Evolutionary conservation across 2,329 filamentous ascomycete genomes (phyloP).

Genomic region (Gyromitra esculenta): DNA sequence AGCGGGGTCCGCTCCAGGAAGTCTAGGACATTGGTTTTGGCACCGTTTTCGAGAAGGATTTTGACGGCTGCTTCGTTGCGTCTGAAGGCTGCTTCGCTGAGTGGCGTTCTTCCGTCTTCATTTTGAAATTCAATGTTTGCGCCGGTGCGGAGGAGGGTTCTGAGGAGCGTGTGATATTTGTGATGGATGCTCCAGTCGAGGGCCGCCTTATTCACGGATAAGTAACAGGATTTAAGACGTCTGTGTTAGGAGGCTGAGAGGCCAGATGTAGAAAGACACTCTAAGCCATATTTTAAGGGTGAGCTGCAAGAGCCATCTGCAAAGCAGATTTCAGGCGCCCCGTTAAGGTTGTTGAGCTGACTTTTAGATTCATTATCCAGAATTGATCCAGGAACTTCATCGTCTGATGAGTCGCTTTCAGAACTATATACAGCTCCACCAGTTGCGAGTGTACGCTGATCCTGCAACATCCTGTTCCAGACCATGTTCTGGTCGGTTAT

Average conservation of each 20-base stretch:
- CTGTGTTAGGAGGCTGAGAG: background rate
- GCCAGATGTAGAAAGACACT: no score
- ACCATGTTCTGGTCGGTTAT: background rate
- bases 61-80: background rate
- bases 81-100: background rate
- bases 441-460: background rate
- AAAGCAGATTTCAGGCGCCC: no score
- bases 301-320: no score
- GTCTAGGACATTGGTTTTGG: background rate
- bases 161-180: background rate
- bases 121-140: background rate
- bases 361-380: no score
- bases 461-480: background rate
- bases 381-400: background rate
- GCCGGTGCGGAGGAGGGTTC: background rate
- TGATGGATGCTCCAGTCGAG: slow-evolving; percentile 23
- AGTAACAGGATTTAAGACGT: background rate
- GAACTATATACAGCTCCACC: background rate
- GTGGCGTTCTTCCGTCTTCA: background rate
- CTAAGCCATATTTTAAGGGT: no score
- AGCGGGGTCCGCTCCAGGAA: background rate
- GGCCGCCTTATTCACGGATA: background rate
- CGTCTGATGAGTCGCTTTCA: background rate
- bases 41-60: slow-evolving; percentile 4
- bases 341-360: no score